phyloP scores from a whole-genome alignment of 2,329 filamentous ascomycete species.

The Escovopsis sp. region DNA sequence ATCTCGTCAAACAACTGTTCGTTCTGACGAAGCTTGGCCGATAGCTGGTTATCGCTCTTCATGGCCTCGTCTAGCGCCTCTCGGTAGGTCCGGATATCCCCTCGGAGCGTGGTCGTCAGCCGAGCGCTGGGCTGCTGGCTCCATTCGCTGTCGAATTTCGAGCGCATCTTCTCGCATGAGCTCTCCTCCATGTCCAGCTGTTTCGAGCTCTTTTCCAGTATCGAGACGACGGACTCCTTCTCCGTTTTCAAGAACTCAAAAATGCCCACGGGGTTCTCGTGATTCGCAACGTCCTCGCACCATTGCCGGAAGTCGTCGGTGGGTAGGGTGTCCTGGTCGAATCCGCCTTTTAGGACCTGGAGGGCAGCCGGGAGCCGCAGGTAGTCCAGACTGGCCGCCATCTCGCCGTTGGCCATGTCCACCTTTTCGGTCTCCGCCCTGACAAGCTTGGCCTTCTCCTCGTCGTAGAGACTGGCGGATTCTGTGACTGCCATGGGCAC shows the following conservation, averaged over 20 bases:
- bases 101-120: constrained; percentile 73
- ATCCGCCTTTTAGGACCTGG: constrained; percentile 81
- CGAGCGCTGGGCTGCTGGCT: constrained; percentile 90
- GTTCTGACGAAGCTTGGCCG: constrained; percentile 71
- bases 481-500: constrained; percentile 93
- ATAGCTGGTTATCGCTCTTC: constrained; percentile 72
- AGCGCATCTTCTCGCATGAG: constrained; percentile 97
- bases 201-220: constrained; percentile 68
- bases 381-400: constrained; percentile 91
- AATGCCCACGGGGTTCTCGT: constrained; percentile 62
- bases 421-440: constrained; percentile 88
- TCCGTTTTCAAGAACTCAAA: constrained; percentile 68
- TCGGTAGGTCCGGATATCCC: constrained; percentile 75
- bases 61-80: constrained; percentile 82
- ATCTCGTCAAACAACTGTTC: constrained; percentile 90
- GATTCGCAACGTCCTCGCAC: constrained; percentile 84
- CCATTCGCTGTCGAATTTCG: constrained; percentile 92
- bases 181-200: constrained; percentile 94
- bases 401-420: constrained; percentile 84
- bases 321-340: constrained; percentile 75
- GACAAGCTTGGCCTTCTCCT: constrained; percentile 93
- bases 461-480: constrained; percentile 90
- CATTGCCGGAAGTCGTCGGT: constrained; percentile 87
- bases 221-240: constrained; percentile 57
- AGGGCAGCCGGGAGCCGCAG: constrained; percentile 78